These are phyloP conservation scores for Scopulariopsis brevicaulis DNA, from an alignment of 2,329 filamentous ascomycete species.

Conservation along the genomic window DNA sequence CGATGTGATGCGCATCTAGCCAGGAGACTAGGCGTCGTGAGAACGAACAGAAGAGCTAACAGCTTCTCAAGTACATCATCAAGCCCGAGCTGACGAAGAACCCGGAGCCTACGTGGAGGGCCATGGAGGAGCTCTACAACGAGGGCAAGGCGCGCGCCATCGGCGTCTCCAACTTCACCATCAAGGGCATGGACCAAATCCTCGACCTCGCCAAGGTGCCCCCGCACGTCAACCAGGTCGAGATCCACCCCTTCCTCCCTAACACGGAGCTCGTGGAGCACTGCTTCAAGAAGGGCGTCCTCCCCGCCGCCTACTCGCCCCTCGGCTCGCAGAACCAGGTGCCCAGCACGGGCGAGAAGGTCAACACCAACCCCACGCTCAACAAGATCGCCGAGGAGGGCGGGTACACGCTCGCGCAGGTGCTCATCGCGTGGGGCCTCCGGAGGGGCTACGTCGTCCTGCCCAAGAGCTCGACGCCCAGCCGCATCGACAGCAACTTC, in stretches of 20 bases:
- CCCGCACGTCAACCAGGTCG: slow-evolving; percentile 40
- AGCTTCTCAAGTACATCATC: slow-evolving; percentile 1
- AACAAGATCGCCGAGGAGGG: slow-evolving; percentile 39
- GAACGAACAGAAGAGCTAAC: slow-evolving; percentile 7
- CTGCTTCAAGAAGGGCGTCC: slow-evolving; percentile 19
- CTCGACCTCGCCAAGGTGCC: slow-evolving; percentile 31
- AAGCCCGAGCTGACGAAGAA: slow-evolving; percentile 1
- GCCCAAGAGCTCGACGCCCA: slow-evolving; percentile 58
- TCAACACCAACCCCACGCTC: slow-evolving; percentile 35
- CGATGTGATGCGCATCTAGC: too few relatives aligned
- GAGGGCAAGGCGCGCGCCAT: slow-evolving; percentile 44
- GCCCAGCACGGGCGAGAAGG: slow-evolving; percentile 15
- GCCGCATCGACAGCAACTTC: slow-evolving; percentile 55
- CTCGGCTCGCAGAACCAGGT: slow-evolving; percentile 43
- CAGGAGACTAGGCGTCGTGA: too few relatives aligned
- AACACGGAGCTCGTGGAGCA: slow-evolving; percentile 36
- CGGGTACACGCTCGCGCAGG: slow-evolving; percentile 36
- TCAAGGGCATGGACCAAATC: slow-evolving; percentile 39
- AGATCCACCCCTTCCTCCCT: slow-evolving; percentile 33
- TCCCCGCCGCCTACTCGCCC: slow-evolving; percentile 23
- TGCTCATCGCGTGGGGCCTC: slow-evolving; percentile 49
- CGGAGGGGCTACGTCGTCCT: slow-evolving; percentile 55
- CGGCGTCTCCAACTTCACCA: slow-evolving; percentile 48
- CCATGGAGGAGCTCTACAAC: slow-evolving; percentile 46
- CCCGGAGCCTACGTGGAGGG: slow-evolving; percentile 41